Evolutionary conservation across 2,329 filamentous ascomycete species (phyloP), one percentile per base, ranked within the genome.

Genomic region (Balansia obtecta): DNA sequence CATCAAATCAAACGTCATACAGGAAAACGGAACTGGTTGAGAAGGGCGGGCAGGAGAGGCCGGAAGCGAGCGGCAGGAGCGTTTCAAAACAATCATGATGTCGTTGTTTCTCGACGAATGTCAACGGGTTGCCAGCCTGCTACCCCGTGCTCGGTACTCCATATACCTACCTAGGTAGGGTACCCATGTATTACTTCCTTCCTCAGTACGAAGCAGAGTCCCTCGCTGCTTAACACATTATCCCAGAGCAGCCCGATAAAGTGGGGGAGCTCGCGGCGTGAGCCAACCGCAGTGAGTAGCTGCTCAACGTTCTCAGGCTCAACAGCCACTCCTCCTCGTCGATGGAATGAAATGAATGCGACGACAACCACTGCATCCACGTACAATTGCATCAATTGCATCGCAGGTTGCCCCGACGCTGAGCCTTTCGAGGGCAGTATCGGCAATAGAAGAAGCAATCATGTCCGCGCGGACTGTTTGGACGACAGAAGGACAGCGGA

Each of bases 231-330:
- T 45, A 48, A 7, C 27, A 27, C 8, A 27, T 27, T 27, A 27
- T 54, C 55, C 54, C 50, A 55, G 53, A 50, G 53, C 53, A 56
- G 55, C 56, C 47, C 20, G 48, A 37, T 18, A 42, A 16, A 43
- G 42, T 45, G 42, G 13, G 10, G 34, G 9, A 37, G 34, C 7
- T 12, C 4, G 34, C 15, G 34, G 34, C 34, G 11, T 37, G 27
- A 27, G 8, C 27, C 27, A 27, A 27, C 27, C 27, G 27, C 34
- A 37, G 34, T 12, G 34, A 37, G 34, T 15, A 15, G 15, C 7
- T 37, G 11, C 11, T 37, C 34, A 9, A 37, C 7, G 27, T 27
- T 37, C 34, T 3, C 15, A 4, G 34, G 4, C 34, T 15, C 34
- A 37, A 12, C 11, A 4, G n/a, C n/a, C n/a, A n/a, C n/a, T n/a